phyloP scores from a whole-genome alignment of 148 eudicot species.

The Oxyria digyna region DNA sequence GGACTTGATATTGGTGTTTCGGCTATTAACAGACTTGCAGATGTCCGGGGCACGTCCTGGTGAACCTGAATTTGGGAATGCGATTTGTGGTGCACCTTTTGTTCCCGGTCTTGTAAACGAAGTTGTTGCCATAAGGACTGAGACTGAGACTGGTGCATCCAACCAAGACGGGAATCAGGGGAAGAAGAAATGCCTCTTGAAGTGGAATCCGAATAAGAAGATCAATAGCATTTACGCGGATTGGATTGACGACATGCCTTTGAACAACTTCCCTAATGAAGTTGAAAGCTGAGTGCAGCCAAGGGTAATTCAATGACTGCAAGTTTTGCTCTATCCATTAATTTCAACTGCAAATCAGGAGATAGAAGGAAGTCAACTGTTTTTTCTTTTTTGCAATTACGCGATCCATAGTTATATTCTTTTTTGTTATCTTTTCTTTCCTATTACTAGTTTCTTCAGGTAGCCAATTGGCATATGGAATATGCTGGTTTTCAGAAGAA shows the following conservation, averaged over 20 bases:
- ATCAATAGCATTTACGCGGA: constrained; percentile 66
- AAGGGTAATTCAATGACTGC: background rate
- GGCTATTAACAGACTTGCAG: constrained; percentile 31
- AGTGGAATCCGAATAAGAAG: constrained; percentile 58
- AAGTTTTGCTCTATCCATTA: background rate
- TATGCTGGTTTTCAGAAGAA: background rate
- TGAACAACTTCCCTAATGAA: constrained; percentile 24
- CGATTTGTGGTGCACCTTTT: constrained; percentile 9
- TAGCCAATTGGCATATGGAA: background rate
- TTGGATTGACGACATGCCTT: constrained; percentile 66
- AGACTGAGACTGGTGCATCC: constrained; percentile 13
- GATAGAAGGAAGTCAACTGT: background rate
- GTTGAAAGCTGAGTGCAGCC: constrained; percentile 13
- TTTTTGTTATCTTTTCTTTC: background rate
- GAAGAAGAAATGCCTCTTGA: constrained; percentile 30
- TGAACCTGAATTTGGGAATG: constrained; percentile 27
- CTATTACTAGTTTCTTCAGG: background rate
- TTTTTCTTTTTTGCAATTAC: background rate
- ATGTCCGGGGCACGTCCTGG: constrained; percentile 23
- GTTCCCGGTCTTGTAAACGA: constrained; percentile 17
- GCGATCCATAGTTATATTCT: background rate
- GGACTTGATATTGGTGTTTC: background rate
- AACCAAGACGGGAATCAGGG: constrained; percentile 25
- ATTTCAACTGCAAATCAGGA: background rate
- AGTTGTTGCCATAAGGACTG: constrained; percentile 10